phyloP scores from a whole-genome alignment of 2,329 filamentous ascomycete species.

The Thelonectria blattea region DNA sequence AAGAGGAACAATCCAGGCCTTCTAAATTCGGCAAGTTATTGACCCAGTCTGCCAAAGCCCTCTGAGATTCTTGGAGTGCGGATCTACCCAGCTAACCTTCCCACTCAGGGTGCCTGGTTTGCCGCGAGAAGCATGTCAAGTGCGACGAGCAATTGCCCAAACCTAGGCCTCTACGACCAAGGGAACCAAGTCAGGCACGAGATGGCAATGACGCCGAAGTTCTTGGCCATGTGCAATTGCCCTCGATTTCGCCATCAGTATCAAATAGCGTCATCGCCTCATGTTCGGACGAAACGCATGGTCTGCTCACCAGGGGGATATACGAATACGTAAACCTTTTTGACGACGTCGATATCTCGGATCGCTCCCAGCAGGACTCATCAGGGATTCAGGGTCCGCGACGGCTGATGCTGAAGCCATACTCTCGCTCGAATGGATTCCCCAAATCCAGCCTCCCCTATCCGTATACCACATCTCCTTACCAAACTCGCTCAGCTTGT shows the following conservation, averaged over 20 bases:
- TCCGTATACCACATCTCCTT: slow-evolving; percentile 1
- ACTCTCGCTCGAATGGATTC: not conserved
- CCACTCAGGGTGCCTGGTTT: not conserved
- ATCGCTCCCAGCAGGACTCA: not conserved
- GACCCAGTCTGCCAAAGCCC: no score
- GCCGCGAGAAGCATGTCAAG: slow-evolving; percentile 6
- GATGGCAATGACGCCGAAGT: not conserved
- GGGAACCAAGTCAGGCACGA: not conserved
- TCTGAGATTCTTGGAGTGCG: not conserved
- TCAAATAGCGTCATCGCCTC: no score
- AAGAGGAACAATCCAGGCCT: slow-evolving; percentile 7
- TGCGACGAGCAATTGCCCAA: slow-evolving; percentile 1
- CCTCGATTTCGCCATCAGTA: no score
- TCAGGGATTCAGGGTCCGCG: not conserved
- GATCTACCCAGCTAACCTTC: not conserved
- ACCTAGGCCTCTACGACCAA: not conserved
- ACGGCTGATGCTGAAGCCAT: not conserved
- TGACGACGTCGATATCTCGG: not conserved
- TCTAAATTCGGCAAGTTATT: slow-evolving; percentile 7
- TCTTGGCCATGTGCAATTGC: no score
- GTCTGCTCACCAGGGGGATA: no score
- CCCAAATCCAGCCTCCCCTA: not conserved
- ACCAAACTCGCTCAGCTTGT: not conserved
- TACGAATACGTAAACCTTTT: no score
- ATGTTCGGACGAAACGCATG: no score